Evolutionary conservation across 352 stramenopile genomes (phyloP).

Genomic region (Elongisporangium senticosum): DNA sequence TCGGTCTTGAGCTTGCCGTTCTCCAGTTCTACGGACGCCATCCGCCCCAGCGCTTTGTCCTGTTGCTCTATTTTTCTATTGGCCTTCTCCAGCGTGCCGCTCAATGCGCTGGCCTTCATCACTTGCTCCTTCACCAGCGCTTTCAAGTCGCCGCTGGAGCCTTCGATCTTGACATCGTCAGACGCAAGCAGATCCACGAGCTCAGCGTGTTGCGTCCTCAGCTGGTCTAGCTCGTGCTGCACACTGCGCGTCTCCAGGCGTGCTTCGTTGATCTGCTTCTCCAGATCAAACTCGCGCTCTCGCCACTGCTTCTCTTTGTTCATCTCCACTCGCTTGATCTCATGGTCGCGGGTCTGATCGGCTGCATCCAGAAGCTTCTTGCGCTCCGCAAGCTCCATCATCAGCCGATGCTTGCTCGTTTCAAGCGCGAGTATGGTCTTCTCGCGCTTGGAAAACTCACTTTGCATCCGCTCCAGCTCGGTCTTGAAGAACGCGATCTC

Average conservation of each 20-base stretch:
- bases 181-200: constrained; percentile 26
- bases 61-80: constrained; percentile 21
- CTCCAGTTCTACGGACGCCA: constrained; percentile 40
- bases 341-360: constrained; percentile 13
- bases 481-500: constrained; percentile 32
- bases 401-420: constrained; percentile 12
- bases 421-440: constrained; percentile 22
- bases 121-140: constrained; percentile 30
- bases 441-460: constrained; percentile 22
- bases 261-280: constrained; percentile 15
- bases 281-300: constrained; percentile 17
- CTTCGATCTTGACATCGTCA: background rate
- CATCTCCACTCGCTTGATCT: constrained; percentile 15
- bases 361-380: constrained; percentile 16
- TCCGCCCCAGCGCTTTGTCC: constrained; percentile 32
- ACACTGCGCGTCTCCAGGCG: constrained; percentile 12
- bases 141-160: constrained; percentile 20
- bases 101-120: constrained; percentile 17
- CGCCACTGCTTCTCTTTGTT: constrained; percentile 25
- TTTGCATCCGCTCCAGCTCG: constrained; percentile 35
- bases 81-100: constrained; percentile 16
- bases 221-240: constrained; percentile 11
- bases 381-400: constrained; percentile 10
- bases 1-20: constrained; percentile 50
- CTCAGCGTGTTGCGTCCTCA: constrained; percentile 32